Base-by-base conservation (phyloP, 2,329 filamentous ascomycete species). In the Fusarium hainanense region DNA sequence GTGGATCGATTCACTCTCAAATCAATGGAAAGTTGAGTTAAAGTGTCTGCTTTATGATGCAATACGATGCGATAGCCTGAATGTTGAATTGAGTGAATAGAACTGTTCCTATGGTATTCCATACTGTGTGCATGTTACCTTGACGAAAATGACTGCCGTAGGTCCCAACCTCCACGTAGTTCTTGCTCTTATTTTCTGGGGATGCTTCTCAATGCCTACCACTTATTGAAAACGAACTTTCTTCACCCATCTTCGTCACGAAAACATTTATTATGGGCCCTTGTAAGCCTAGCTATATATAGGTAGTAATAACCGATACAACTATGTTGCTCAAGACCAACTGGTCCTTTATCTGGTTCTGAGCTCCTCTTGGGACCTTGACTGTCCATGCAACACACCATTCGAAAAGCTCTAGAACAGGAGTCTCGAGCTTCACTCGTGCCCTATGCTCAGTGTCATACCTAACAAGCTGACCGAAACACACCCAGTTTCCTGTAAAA, bases 1-100 rank as follows among this genome's bases (percentile, higher is more conserved):
- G 67, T 70, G 64, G 72, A 72, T 68, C 63, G 67, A 72, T 67
- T 69, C 64, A 65, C 63, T 69, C 63, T 51, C 50, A 59, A 54
- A 55, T 57, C 42, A 51, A 52, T 54, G 43, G 57, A 52, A 52
- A 55, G 49, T 50, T 30, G 46, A 70, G 49, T 60, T 56, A 54
- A 56, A 43, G 28, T 52, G 40, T 54, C 50, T 68, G 58, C 54
- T 63, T 69, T 50, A 69, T 47, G 59, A 63, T 62, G 50, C 52
- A 62, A 65, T 63, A 67, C 43, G 41, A 47, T 67, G 46, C 37
- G 66, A 63, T 74, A 74, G 60, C 57, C 56, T 67, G 59, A 63
- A 60, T 69, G 56, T 71, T 66, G 54, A 64, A 65, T 61, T 27
- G 60, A 69, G 58, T 68, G 63, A 34, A 56, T 50, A 58, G 23